Evolutionary conservation across 2,329 filamentous ascomycete species (phyloP), one percentile per base, ranked within the genome.

Genomic region (Coniosporium tulheliwenetii): DNA sequence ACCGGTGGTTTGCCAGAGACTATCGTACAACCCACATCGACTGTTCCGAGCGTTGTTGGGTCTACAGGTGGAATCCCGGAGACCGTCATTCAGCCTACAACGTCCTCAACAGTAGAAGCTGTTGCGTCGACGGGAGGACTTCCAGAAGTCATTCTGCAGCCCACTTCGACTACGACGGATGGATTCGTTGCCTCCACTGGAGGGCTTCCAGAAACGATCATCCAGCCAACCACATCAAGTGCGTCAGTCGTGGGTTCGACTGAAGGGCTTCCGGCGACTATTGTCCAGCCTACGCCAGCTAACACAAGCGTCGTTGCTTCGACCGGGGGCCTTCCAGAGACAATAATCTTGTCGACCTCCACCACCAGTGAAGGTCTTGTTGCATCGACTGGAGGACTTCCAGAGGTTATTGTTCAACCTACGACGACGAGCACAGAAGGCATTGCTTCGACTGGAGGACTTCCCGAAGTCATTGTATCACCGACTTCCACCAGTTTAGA

Each of bases 211-310:
- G 12, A 12, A 10, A 13, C 36, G 10, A 37, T 15, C 36, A 37
- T 37, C 10, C 15, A 14, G 15, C n/a, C 36, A 12, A 37, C 36
- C 5, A 37, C 10, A 10, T 33, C 32, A 33, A 13, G 10, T 33
- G 2, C 29, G 5, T 41, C 39, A 41, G 19, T 29, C 36, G 30
- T 42, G 9, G 38, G 37, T 9, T 42, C 45, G 10, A 47, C 44
- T 38, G 43, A 39, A n/a, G 38, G 30, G n/a, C 39, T 46, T 2
- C 46, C 45, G 10, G 36, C 38, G 14, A 44, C 15, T 19, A 42
- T 45, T 30, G 39, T 47, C 13, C 30, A 38, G 19, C 46, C 47
- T 15, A 47, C 46, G 12, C 40, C 38, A 7, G 32, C 43, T 29
- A 32, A 33, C 10, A 38, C 43, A 9, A 39, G 12, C 10, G 32